Evolutionary conservation across 805 yeast genomes (phyloP), one percentile per base, ranked within the genome.

Genomic region (Tetrapisispora namnaoensis): DNA sequence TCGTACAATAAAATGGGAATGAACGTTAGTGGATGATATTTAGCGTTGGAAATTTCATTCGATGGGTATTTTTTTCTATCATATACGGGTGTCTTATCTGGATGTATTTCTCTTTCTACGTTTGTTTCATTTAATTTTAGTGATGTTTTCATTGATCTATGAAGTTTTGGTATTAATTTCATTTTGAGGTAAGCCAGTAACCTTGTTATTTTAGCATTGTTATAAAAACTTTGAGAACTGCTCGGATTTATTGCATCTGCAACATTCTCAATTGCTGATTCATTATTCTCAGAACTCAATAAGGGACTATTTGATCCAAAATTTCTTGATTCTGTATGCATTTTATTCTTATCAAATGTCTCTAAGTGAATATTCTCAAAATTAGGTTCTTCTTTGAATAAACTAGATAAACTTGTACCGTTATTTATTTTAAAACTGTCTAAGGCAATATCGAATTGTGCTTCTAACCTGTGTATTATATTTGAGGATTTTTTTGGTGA

Each of bases 11-110:
- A 80, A 40, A 87, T 74, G 3, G 99, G 99, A 10, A 93, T 68
- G 60, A 93, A 93, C 1, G 95, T 81, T 36, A 88, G 63, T 2
- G 93, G 86, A 57, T 86, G 86, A 68, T 93, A 93, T 67, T 90
- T 91, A 21, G 99, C 98, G 67, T 93, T 93, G 43, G 95, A 86
- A 14, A 93, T 77, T 7, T 93, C 86, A 64, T 93, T 93, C 13
- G 87, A 69, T 1, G 93, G 71, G 49, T 69, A 71, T 44, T 57
- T 63, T 44, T 63, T 60, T 44, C 58, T 60, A 42, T 63, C 69
- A 42, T 63, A 62, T 17, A 63, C 51, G 6, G 67, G 67, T 2
- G 75, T 71, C 32, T 72, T 66, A 21, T 68, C 69, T 3, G 76
- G 75, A 52, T 70, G 70, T 2, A 73, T 66, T 42, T 69, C 70